Percentiles rank a stretch among this genome's conserved stretches.
These are phyloP conservation scores for Oryza australiensis DNA, from an alignment of 176 grass and related monocot species.

Conservation along the genomic window DNA sequence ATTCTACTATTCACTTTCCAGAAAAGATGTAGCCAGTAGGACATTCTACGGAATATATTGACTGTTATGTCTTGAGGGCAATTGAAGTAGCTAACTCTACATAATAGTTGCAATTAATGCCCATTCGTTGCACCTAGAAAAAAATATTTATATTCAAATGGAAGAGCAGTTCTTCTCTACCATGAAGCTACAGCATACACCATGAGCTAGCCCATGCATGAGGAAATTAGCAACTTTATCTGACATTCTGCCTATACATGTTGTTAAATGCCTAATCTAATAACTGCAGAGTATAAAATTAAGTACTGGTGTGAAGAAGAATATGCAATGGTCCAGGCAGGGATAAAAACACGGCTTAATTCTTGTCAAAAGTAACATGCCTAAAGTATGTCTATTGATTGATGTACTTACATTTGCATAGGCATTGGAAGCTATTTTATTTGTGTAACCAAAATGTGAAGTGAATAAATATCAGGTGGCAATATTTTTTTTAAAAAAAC, in stretches of 20 bases:
- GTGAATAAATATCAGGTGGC: background rate
- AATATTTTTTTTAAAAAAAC: background rate
- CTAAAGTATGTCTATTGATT: background rate
- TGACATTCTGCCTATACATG: background rate
- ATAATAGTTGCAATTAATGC: constrained; percentile 15
- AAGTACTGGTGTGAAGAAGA: background rate
- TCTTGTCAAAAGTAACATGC: background rate
- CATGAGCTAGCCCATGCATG: background rate
- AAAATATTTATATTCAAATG: background rate
- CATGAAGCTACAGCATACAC: constrained; percentile 3
- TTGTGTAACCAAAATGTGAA: background rate
- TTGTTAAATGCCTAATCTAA: background rate
- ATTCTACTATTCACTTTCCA: background rate
- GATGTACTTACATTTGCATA: background rate
- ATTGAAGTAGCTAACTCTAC: background rate
- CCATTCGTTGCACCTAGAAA: constrained; percentile 22
- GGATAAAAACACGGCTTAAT: background rate
- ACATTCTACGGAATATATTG: background rate
- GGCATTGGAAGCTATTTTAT: background rate
- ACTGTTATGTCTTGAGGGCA: background rate
- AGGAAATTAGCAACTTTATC: background rate
- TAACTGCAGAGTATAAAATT: background rate
- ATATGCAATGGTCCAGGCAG: background rate
- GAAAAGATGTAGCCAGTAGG: background rate
- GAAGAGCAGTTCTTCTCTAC: background rate